A percentile compares a stretch with the other conserved stretches of the same genome.
Evolutionary conservation across 345 rosid species (phyloP).

Genomic region (Citrus sp.): DNA sequence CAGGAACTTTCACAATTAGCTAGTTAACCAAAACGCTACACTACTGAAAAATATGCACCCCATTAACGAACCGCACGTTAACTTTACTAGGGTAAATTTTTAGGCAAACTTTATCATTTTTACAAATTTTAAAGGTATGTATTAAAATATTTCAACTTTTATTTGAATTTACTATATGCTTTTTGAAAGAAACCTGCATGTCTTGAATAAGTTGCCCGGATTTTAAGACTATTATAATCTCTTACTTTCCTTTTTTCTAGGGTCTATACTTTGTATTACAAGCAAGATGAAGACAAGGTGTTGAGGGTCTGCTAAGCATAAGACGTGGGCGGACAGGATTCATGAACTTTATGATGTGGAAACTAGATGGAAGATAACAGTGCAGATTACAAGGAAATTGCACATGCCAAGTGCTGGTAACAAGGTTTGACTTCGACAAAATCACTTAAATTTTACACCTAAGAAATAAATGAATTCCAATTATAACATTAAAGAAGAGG

Average conservation of each 20-base stretch:
- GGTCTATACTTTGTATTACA: neutral
- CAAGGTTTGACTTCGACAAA: slow-evolving; percentile 32
- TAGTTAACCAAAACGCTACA: neutral
- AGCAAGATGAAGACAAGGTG: neutral
- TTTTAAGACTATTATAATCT: neutral
- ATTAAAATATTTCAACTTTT: too few relatives aligned
- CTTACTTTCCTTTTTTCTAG: neutral
- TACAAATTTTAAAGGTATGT: too few relatives aligned
- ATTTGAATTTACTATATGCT: neutral
- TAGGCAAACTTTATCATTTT: too few relatives aligned
- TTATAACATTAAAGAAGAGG: neutral
- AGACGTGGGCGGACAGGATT: slow-evolving; percentile 18
- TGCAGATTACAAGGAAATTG: slow-evolving; percentile 34
- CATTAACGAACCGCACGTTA: too few relatives aligned
- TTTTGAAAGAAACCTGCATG: neutral
- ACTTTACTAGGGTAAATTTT: too few relatives aligned
- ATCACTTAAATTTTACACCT: neutral
- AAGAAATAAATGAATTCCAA: neutral
- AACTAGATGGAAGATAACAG: neutral
- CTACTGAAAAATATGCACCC: too few relatives aligned
- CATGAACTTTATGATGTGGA: neutral
- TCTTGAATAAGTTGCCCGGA: neutral
- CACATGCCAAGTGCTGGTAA: slow-evolving; percentile 37
- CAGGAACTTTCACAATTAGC: neutral
- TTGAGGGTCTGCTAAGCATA: neutral